These are phyloP conservation scores for Fusarium incarnatum DNA, from an alignment of 2,329 filamentous ascomycete species.

Conservation along the genomic window DNA sequence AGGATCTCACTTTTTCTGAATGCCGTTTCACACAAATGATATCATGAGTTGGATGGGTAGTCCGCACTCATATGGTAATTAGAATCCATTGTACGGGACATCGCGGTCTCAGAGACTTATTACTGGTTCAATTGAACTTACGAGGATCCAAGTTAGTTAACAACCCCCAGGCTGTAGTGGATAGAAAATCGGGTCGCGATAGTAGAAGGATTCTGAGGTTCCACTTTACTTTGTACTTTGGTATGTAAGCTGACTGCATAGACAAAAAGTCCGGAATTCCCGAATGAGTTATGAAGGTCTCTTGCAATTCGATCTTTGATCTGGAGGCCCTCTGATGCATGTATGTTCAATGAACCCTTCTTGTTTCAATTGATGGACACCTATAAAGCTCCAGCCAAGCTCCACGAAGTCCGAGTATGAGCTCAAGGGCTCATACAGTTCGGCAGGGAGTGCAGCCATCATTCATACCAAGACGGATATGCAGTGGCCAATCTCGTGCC, in stretches of 20 bases:
- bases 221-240: background rate
- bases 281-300: too few species aligned
- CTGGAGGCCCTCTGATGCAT: too few species aligned
- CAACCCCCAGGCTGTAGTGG: background rate
- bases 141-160: background rate
- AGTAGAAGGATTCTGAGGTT: background rate
- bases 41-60: background rate
- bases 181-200: background rate
- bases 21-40: background rate
- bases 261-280: too few species aligned
- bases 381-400: too few species aligned
- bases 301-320: accelerated
- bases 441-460: too few species aligned
- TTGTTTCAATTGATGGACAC: too few species aligned
- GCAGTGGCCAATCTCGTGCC: too few species aligned
- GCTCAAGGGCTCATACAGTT: too few species aligned
- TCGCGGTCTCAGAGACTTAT: background rate
- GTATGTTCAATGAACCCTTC: too few species aligned
- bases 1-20: accelerated
- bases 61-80: background rate
- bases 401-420: too few species aligned
- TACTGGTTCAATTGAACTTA: background rate
- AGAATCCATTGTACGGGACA: too few species aligned
- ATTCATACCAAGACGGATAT: too few species aligned
- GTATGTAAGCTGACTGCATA: background rate